Evolutionary conservation across 1,139 yeast species (phyloP).

Genomic region (Debaryomyces sp.): DNA sequence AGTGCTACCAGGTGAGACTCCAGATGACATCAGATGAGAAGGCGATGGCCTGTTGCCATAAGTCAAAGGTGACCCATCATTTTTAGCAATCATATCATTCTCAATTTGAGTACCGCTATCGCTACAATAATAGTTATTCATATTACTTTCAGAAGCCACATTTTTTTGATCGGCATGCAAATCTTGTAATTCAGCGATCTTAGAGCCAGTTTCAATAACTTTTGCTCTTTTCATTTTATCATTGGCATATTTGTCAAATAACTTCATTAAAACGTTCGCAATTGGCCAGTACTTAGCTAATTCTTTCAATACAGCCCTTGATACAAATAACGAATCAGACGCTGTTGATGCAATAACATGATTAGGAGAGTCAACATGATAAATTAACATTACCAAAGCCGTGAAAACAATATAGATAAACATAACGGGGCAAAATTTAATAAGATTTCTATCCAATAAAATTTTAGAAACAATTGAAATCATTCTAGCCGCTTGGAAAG

Average conservation of each 20-base stretch:
- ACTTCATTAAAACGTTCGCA: slow-evolving; percentile 42
- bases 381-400: slow-evolving; percentile 72
- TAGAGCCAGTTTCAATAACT: slow-evolving; percentile 43
- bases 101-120: slow-evolving; percentile 4
- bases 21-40: slow-evolving; percentile 20
- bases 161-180: slow-evolving; percentile 30
- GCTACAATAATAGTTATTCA: slow-evolving; percentile 21
- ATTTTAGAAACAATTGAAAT: slow-evolving; percentile 68
- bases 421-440: slow-evolving; percentile 58
- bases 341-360: slow-evolving; percentile 63
- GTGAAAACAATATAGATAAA: slow-evolving; percentile 62
- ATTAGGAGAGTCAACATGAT: slow-evolving; percentile 69
- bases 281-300: slow-evolving; percentile 51
- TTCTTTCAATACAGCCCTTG: slow-evolving; percentile 55
- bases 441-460: slow-evolving; percentile 53
- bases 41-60: slow-evolving; percentile 6
- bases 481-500: slow-evolving; percentile 85
- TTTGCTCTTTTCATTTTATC: slow-evolving; percentile 48
- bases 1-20: slow-evolving; percentile 34
- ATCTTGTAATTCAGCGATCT: slow-evolving; percentile 44
- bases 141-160: slow-evolving; percentile 23
- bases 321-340: slow-evolving; percentile 54
- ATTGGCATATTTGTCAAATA: slow-evolving; percentile 50
- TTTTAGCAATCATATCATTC: neutral
- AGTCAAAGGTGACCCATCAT: neutral